A percentile compares a stretch with the other conserved stretches of the same genome.
These are phyloP conservation scores for Punica granatum DNA, from an alignment of 345 rosid species.

Conservation along the genomic window DNA sequence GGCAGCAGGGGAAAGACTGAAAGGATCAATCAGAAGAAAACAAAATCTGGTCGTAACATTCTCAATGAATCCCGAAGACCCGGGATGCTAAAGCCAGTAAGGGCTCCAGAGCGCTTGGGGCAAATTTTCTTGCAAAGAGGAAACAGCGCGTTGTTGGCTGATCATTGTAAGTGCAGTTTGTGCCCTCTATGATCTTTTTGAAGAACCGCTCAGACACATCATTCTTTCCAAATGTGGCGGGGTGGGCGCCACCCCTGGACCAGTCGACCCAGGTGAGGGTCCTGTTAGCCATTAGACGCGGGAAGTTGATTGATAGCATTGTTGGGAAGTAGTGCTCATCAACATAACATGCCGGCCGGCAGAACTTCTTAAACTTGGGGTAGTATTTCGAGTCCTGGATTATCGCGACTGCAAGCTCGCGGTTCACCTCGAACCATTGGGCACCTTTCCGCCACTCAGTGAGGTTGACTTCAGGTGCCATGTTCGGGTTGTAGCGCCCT, in stretches of 20 bases:
- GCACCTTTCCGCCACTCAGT: conserved; percentile 93
- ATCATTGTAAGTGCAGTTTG: conserved; percentile 48
- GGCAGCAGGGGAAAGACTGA: not conserved
- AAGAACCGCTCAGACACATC: conserved; percentile 55
- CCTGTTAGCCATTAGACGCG: conserved; percentile 60
- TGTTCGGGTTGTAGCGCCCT: conserved; percentile 52
- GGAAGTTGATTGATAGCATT: conserved; percentile 55
- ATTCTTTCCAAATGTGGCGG: conserved; percentile 59
- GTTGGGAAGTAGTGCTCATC: conserved; percentile 95
- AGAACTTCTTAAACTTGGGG: conserved; percentile 71
- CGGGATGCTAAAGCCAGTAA: conserved; percentile 40
- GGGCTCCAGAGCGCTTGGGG: conserved; percentile 71
- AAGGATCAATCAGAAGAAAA: not conserved
- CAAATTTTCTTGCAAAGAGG: conserved; percentile 78
- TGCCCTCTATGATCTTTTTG: conserved; percentile 33
- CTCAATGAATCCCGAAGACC: conserved; percentile 26
- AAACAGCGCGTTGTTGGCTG: conserved; percentile 38
- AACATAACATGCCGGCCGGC: conserved; percentile 66
- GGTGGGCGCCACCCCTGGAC: conserved; percentile 93
- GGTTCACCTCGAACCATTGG: conserved; percentile 81
- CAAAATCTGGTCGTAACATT: not conserved
- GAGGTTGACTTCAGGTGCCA: conserved; percentile 66
- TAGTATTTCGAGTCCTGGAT: conserved; percentile 55
- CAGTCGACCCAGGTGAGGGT: conserved; percentile 84
- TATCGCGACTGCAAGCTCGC: conserved; percentile 56